A percentile compares a stretch with the other conserved stretches of the same genome.
Conservation (phyloP, 108 stramenopile species). For the Fragilaria radians region DNA sequence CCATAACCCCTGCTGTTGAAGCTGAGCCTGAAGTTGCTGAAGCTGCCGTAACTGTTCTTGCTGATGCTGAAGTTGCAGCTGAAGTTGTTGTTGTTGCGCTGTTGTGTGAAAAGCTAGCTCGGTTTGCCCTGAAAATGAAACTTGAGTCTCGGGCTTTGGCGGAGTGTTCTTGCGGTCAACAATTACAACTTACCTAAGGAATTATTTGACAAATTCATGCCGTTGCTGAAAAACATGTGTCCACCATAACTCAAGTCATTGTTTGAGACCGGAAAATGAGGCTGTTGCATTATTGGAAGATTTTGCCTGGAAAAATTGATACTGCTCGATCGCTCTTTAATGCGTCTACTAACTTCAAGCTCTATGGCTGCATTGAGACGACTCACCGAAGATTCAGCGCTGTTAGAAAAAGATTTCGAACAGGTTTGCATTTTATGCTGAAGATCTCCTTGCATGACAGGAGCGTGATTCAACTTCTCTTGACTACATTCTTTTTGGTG, state of each 20-base stretch:
- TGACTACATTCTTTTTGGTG: neutral
- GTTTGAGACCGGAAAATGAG: slow-evolving; percentile 2
- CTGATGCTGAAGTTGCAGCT: neutral
- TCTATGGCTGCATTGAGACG: slow-evolving; percentile 31
- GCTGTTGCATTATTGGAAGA: slow-evolving; percentile 20
- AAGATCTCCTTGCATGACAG: neutral
- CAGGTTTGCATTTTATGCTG: too few species aligned
- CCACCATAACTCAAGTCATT: neutral
- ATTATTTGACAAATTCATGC: neutral
- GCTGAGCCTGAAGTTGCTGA: neutral
- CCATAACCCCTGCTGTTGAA: neutral
- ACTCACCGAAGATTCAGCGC: neutral
- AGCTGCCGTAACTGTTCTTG: neutral
- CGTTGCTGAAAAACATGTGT: neutral
- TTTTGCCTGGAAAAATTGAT: slow-evolving; percentile 18
- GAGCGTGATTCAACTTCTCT: neutral
- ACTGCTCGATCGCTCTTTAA: slow-evolving; percentile 21
- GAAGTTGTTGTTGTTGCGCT: slow-evolving; percentile 2
- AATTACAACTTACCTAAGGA: neutral
- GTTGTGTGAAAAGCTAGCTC: neutral
- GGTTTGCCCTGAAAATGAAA: neutral
- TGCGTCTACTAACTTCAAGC: slow-evolving; percentile 26
- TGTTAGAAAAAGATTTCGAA: too few species aligned
- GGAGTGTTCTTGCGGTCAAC: neutral
- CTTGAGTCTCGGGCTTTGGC: neutral